Conservation (phyloP, 73 alveolate species). For the Paraurostyla sp. region DNA sequence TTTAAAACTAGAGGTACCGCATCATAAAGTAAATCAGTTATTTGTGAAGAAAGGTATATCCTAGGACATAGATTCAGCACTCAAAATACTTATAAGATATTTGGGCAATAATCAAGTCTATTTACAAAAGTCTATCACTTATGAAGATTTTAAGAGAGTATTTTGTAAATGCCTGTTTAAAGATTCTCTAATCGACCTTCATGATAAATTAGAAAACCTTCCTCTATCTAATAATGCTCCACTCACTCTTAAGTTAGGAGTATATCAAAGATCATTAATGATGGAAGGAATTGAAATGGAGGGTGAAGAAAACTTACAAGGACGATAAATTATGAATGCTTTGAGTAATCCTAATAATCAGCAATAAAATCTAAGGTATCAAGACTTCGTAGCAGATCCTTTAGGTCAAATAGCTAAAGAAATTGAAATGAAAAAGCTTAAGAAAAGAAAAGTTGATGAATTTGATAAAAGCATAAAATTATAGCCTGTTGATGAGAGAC, state of each 20-base stretch:
- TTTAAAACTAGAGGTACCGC: background rate
- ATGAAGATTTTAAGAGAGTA: constrained; percentile 48
- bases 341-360: background rate
- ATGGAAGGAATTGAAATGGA: constrained; percentile 45
- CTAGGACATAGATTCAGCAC: constrained; percentile 25
- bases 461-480: constrained; percentile 9
- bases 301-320: constrained; percentile 14
- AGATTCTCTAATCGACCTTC: constrained; percentile 29
- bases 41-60: constrained; percentile 38
- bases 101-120: background rate
- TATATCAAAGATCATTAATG: constrained; percentile 30
- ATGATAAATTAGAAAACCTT: background rate
- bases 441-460: background rate
- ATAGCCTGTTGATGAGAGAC: background rate
- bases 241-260: constrained; percentile 2
- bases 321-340: constrained; percentile 56
- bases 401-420: constrained; percentile 37
- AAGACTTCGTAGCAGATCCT: constrained; percentile 37
- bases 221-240: constrained; percentile 6
- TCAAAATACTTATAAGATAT: background rate
- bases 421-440: background rate
- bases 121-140: background rate
- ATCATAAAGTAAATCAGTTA: background rate
- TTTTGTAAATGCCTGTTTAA: constrained; percentile 49
- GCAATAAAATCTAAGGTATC: background rate